A percentile compares a stretch with the other conserved stretches of the same genome.
phyloP scores from a whole-genome alignment of 805 yeast genomes.

The Candida ipomoeae region DNA sequence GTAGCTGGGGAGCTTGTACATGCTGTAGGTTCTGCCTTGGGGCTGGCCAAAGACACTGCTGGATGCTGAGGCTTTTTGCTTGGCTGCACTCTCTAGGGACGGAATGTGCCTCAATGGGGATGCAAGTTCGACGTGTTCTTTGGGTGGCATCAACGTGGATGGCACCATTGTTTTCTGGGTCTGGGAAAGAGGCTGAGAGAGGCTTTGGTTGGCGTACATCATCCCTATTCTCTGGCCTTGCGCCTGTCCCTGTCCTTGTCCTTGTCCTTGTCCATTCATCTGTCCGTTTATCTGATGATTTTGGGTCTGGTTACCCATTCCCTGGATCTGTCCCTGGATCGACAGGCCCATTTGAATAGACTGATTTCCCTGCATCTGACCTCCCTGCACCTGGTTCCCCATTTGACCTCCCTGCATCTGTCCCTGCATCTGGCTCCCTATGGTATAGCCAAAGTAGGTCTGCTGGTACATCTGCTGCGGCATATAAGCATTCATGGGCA shows the following conservation, averaged over 20 bases:
- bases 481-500: neutral
- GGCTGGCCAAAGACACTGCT: neutral
- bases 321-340: neutral
- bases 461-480: slow-evolving; percentile 4
- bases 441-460: neutral
- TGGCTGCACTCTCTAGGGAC: slow-evolving; percentile 18
- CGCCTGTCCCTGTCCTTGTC: neutral
- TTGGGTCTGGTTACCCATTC: neutral
- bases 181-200: neutral
- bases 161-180: neutral
- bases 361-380: neutral
- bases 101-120: slow-evolving; percentile 28
- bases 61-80: slow-evolving; percentile 22
- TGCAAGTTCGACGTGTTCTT: slow-evolving; percentile 40
- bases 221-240: neutral
- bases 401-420: slow-evolving; percentile 6
- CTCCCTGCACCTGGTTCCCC: neutral
- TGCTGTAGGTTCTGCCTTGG: neutral
- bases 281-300: neutral
- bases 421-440: neutral
- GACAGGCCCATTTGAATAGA: too few relatives aligned
- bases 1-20: neutral
- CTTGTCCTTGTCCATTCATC: neutral
- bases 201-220: neutral
- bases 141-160: slow-evolving; percentile 12